Evolutionary conservation across 257 asterid genomes (phyloP).

Genomic region (Ballota nigra): DNA sequence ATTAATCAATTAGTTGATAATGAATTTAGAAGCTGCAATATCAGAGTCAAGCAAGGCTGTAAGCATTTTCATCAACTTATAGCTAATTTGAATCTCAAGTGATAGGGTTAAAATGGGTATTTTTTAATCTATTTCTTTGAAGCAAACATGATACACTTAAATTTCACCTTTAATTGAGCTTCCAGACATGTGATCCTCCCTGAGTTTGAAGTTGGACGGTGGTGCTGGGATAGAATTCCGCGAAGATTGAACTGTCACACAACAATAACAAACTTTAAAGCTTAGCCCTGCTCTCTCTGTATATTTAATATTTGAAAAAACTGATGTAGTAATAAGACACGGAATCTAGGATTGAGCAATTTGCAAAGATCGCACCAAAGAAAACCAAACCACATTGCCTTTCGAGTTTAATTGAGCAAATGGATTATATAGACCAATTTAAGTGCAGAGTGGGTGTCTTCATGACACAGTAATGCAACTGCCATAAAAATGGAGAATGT

Average conservation of each 20-base stretch:
- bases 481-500: background rate
- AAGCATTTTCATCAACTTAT: background rate
- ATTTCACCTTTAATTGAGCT: constrained; percentile 79
- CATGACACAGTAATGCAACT: background rate
- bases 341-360: background rate
- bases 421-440: background rate
- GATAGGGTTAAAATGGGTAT: background rate
- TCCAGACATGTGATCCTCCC: constrained; percentile 80
- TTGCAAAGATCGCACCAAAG: background rate
- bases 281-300: background rate
- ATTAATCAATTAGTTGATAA: background rate
- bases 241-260: constrained; percentile 48
- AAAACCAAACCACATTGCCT: background rate
- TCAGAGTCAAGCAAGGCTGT: no score
- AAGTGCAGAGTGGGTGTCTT: background rate
- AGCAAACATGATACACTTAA: background rate
- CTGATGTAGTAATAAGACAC: no score
- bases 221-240: constrained; percentile 67
- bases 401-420: background rate
- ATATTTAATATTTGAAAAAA: background rate
- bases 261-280: constrained; percentile 7
- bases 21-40: no score
- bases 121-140: no score
- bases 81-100: background rate
- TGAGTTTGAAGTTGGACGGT: constrained; percentile 63